Conservation (phyloP, 345 rosid genomes). For the Mallotus nudiflorus region DNA sequence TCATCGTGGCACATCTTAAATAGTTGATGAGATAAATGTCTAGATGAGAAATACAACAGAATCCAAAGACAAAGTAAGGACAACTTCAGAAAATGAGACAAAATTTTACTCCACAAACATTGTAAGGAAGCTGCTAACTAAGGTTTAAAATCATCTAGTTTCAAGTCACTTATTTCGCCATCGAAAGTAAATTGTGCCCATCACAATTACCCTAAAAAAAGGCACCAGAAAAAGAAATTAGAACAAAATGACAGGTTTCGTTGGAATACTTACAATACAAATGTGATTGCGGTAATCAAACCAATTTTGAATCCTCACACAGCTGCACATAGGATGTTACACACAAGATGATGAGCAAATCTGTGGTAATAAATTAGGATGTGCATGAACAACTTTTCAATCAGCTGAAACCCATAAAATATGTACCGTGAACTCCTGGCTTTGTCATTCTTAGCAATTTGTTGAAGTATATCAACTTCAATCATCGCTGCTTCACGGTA, state of each 20-base stretch:
- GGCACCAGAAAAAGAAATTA: not conserved
- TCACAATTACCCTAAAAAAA: not conserved
- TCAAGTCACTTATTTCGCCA: not conserved
- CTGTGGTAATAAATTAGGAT: not conserved
- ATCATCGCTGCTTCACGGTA: slow-evolving; percentile 77
- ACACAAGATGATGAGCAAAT: not conserved
- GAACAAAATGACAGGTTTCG: slow-evolving; percentile 13
- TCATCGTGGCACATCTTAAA: slow-evolving; percentile 4
- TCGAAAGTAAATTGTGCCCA: slow-evolving; percentile 3
- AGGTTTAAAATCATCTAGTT: too few species aligned
- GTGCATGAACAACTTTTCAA: slow-evolving; percentile 14
- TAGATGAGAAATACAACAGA: slow-evolving; percentile 7
- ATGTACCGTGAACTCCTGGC: slow-evolving; percentile 50
- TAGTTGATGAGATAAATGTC: not conserved
- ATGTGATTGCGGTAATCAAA: slow-evolving; percentile 76
- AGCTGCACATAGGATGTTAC: slow-evolving; percentile 48
- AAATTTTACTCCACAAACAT: not conserved
- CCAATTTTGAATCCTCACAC: slow-evolving; percentile 69
- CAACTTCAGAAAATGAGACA: slow-evolving; percentile 20
- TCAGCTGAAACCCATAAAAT: slow-evolving; percentile 19
- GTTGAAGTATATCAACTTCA: slow-evolving; percentile 69
- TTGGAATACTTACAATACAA: slow-evolving; percentile 63
- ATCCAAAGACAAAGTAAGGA: slow-evolving; percentile 4
- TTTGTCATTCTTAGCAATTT: slow-evolving; percentile 50
- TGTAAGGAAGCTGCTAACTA: not conserved